phyloP scores from a whole-genome alignment of 225 moss, liverwort and hornwort genomes.

The Marchantia paleacea region DNA sequence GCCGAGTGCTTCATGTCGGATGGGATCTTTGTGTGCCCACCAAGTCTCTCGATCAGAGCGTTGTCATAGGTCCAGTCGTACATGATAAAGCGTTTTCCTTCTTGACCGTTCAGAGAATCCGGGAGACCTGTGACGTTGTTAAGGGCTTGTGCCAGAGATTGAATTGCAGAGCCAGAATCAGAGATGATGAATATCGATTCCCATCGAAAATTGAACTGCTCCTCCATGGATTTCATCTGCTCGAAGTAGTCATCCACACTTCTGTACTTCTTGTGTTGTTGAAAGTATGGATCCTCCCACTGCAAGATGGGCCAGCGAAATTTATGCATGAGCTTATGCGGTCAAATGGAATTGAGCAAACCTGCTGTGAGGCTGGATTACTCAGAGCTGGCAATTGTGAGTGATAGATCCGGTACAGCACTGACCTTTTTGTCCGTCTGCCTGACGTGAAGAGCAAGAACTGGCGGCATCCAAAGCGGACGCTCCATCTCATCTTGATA shows the following conservation, averaged over 20 bases:
- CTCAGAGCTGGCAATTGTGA: neutral
- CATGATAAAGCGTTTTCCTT: slow-evolving; percentile 32
- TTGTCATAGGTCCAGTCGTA: slow-evolving; percentile 42
- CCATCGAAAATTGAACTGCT: slow-evolving; percentile 30
- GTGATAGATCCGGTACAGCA: neutral
- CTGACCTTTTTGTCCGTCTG: slow-evolving; percentile 41
- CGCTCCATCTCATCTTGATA: slow-evolving; percentile 25
- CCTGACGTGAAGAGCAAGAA: slow-evolving; percentile 41
- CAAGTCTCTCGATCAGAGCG: slow-evolving; percentile 28
- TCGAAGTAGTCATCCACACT: slow-evolving; percentile 26
- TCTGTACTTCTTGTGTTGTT: slow-evolving; percentile 19
- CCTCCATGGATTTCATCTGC: slow-evolving; percentile 34
- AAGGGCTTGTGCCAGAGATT: slow-evolving; percentile 11
- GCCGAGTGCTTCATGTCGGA: slow-evolving; percentile 22
- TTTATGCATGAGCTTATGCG: neutral
- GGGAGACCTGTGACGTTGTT: slow-evolving; percentile 17
- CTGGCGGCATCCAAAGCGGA: slow-evolving; percentile 37
- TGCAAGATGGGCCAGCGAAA: neutral
- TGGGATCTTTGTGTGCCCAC: slow-evolving; percentile 29
- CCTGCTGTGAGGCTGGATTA: neutral
- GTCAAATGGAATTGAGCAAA: neutral
- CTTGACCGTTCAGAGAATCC: slow-evolving; percentile 17
- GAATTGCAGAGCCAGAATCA: slow-evolving; percentile 39
- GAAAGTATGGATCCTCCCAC: slow-evolving; percentile 34
- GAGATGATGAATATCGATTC: slow-evolving; percentile 41